Conservation (phyloP, 768 basidiomycete genomes). For the Suillus hirtellus region DNA sequence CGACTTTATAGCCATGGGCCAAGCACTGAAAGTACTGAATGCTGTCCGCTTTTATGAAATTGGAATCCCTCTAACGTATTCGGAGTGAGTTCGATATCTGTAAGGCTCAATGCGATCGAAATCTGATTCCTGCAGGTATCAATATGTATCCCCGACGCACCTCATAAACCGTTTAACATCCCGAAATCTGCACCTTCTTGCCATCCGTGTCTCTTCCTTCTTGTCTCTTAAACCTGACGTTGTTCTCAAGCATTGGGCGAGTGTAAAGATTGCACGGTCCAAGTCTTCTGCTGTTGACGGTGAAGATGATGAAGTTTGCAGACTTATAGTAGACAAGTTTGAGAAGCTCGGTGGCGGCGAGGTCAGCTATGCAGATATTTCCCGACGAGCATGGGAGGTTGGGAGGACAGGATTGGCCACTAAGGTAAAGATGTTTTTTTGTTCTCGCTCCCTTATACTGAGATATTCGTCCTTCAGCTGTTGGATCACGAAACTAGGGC, state of each 20-base stretch:
- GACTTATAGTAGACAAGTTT: slow-evolving; percentile 87
- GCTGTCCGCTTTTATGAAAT: slow-evolving; percentile 90
- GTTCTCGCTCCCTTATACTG: background rate
- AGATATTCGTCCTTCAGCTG: slow-evolving; percentile 46
- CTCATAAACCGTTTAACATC: slow-evolving; percentile 83
- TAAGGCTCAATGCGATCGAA: slow-evolving; percentile 7
- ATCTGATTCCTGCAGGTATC: slow-evolving; percentile 56
- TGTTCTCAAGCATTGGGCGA: slow-evolving; percentile 95
- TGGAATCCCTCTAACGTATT: slow-evolving; percentile 89
- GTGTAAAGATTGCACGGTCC: slow-evolving; percentile 82
- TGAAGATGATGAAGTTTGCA: slow-evolving; percentile 79
- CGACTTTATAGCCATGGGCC: slow-evolving; percentile 91
- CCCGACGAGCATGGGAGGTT: slow-evolving; percentile 89
- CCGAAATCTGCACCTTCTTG: slow-evolving; percentile 87
- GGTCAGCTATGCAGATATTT: slow-evolving; percentile 94
- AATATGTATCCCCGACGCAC: slow-evolving; percentile 74
- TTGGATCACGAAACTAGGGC: slow-evolving; percentile 89
- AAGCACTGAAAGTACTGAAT: slow-evolving; percentile 90
- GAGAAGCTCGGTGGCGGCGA: slow-evolving; percentile 72
- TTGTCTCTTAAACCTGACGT: slow-evolving; percentile 81
- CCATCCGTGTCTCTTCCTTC: slow-evolving; percentile 85
- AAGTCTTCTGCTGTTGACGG: slow-evolving; percentile 58
- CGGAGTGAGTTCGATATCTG: slow-evolving; percentile 61
- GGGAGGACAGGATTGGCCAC: slow-evolving; percentile 81
- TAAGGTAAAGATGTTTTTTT: slow-evolving; percentile 49